phyloP scores from a whole-genome alignment of 495 filamentous ascomycete species.

The Astrothelium macrocarpum region DNA sequence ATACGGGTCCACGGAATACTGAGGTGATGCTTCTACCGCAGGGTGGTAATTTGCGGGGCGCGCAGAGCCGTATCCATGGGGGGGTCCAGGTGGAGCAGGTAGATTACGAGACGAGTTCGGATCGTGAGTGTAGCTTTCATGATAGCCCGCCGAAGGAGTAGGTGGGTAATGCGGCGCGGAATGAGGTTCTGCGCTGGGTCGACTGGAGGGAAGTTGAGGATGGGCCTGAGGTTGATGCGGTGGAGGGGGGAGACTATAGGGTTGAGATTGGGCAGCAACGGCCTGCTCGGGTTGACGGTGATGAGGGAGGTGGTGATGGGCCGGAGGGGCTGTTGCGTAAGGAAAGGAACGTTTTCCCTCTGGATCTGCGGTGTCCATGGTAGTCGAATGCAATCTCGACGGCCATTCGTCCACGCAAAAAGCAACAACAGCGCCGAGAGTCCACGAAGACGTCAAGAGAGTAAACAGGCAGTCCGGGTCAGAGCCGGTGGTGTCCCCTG shows the following conservation, averaged over 20 bases:
- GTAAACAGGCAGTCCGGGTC: background rate
- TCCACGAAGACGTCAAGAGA: background rate
- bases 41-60: background rate
- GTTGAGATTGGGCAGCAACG: constrained; percentile 5
- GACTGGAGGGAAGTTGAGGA: constrained; percentile 12
- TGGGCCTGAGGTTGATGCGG: constrained; percentile 11
- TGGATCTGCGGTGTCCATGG: constrained; percentile 4
- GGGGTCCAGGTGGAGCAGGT: background rate
- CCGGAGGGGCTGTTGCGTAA: background rate
- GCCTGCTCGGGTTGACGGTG: background rate
- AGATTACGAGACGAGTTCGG: background rate
- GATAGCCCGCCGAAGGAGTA: constrained; percentile 2
- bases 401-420: constrained; percentile 2
- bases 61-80: background rate
- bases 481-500: background rate
- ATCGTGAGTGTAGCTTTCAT: constrained; percentile 8
- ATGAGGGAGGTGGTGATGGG: background rate
- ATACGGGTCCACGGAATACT: constrained; percentile 1
- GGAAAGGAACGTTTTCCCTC: constrained; percentile 4
- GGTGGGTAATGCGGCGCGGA: constrained; percentile 15
- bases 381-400: constrained; percentile 1
- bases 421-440: background rate
- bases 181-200: constrained; percentile 10
- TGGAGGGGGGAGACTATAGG: constrained; percentile 10
- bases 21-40: background rate